These are phyloP conservation scores for Parmales sp. DNA, from an alignment of 108 stramenopile species.

Conservation along the genomic window DNA sequence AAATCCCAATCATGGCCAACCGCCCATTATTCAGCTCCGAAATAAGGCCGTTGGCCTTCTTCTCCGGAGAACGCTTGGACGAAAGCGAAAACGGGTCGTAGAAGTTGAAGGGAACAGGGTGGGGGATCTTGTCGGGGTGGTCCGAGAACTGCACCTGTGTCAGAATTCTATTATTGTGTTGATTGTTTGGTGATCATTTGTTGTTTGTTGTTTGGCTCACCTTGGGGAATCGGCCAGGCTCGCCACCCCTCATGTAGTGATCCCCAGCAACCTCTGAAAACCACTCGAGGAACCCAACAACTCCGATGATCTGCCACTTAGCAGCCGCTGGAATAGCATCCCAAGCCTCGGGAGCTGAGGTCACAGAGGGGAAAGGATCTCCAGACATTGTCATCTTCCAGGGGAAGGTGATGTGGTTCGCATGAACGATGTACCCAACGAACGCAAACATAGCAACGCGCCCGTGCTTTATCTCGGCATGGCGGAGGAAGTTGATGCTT, in stretches of 20 bases:
- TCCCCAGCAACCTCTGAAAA: slow-evolving; percentile 51
- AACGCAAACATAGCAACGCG: slow-evolving; percentile 58
- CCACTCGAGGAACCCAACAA: slow-evolving; percentile 66
- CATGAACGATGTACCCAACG: slow-evolving; percentile 62
- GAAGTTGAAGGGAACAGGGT: slow-evolving; percentile 64
- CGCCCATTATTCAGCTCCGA: slow-evolving; percentile 68
- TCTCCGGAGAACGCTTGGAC: slow-evolving; percentile 40
- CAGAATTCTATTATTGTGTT: no score
- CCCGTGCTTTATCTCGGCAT: slow-evolving; percentile 72
- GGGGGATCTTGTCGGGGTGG: slow-evolving; percentile 36
- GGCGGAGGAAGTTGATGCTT: slow-evolving; percentile 56
- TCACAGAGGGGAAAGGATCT: neutral
- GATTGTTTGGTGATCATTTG: no score
- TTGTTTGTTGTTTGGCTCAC: no score
- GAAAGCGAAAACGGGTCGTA: slow-evolving; percentile 55
- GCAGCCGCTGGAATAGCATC: slow-evolving; percentile 61
- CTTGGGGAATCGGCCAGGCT: slow-evolving; percentile 55
- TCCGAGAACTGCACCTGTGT: neutral
- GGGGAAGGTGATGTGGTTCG: slow-evolving; percentile 58
- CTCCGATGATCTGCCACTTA: slow-evolving; percentile 77
- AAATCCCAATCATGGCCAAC: slow-evolving; percentile 58
- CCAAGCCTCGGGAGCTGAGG: slow-evolving; percentile 27
- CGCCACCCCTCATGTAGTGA: slow-evolving; percentile 68
- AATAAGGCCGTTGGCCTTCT: slow-evolving; percentile 49
- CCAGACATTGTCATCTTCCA: slow-evolving; percentile 20